A percentile compares a stretch with the other conserved stretches of the same genome.
Conservation (phyloP, 192 early-diverging fungal species). For the Coemansia furcata region DNA sequence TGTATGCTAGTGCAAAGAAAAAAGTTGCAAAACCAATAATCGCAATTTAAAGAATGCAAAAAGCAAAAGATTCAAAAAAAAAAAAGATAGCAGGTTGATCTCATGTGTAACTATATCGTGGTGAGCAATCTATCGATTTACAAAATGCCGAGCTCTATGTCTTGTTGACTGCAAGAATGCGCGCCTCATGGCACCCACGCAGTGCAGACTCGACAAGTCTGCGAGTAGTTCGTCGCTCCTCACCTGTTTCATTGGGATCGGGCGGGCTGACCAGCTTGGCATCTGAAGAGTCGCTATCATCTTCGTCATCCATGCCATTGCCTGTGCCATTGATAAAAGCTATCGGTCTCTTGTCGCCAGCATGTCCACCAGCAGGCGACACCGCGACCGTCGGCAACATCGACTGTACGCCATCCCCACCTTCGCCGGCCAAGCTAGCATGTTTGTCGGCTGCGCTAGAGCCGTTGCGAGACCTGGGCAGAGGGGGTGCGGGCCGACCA, state of each 20-base stretch:
- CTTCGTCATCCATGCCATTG: conserved; percentile 8
- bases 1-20: not conserved
- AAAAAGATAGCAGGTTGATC: not conserved
- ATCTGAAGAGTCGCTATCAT: conserved; percentile 1
- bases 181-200: conserved; percentile 44
- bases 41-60: not conserved
- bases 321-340: not conserved
- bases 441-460: not conserved
- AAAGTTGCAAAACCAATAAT: not conserved
- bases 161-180: conserved; percentile 4
- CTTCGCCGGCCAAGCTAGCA: not conserved
- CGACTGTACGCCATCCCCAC: not conserved
- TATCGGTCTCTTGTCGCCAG: not conserved
- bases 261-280: not conserved
- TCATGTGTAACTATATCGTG: too few species aligned
- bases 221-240: conserved; percentile 36
- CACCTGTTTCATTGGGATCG: conserved; percentile 8
- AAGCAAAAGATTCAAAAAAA: not conserved
- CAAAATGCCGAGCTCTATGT: too few species aligned
- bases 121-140: too few species aligned
- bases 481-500: conserved; percentile 24
- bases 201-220: conserved; percentile 39
- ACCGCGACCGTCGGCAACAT: not conserved
- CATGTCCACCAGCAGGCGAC: not conserved
- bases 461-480: conserved; percentile 10